A percentile compares a stretch with the other conserved stretches of the same genome.
phyloP scores from a whole-genome alignment of 129 eudicot species.

The Solidago caesia region DNA sequence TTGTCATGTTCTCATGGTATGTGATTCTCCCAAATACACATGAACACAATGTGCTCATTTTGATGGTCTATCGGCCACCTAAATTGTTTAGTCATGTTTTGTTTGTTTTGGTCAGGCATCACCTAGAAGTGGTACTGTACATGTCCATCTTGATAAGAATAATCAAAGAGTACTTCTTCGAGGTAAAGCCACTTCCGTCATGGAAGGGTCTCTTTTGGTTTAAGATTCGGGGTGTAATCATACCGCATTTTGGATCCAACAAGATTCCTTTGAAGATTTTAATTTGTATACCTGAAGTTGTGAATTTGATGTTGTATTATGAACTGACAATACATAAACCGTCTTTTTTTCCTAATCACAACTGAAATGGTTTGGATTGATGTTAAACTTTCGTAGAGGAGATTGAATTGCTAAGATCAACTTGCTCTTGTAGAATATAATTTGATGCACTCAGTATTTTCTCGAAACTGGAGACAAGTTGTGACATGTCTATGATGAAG shows the following conservation, averaged over 20 bases:
- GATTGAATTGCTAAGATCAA: too few species aligned
- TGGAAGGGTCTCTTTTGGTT: conserved; percentile 77
- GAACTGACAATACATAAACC: not conserved
- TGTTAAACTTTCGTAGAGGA: too few species aligned
- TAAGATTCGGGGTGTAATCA: conserved; percentile 13
- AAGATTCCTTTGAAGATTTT: not conserved
- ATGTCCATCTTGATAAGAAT: conserved; percentile 64
- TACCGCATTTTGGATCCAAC: not conserved
- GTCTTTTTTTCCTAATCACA: too few species aligned
- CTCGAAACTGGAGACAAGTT: too few species aligned
- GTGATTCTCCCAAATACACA: not conserved
- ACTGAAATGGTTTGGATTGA: too few species aligned
- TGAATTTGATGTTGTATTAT: not conserved
- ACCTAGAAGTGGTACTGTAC: conserved; percentile 64
- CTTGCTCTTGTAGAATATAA: too few species aligned
- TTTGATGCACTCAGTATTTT: too few species aligned
- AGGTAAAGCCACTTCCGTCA: conserved; percentile 62
- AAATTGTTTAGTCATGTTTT: not conserved
- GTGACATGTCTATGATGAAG: too few species aligned
- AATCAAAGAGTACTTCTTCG: conserved; percentile 60
- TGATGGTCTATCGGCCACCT: not conserved
- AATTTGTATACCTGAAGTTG: not conserved
- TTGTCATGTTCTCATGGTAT: not conserved
- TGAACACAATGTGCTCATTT: not conserved
- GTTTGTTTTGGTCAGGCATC: conserved; percentile 55